These are phyloP conservation scores for Yamadazyma dendronema DNA, from an alignment of 1,139 yeast species.

Conservation along the genomic window DNA sequence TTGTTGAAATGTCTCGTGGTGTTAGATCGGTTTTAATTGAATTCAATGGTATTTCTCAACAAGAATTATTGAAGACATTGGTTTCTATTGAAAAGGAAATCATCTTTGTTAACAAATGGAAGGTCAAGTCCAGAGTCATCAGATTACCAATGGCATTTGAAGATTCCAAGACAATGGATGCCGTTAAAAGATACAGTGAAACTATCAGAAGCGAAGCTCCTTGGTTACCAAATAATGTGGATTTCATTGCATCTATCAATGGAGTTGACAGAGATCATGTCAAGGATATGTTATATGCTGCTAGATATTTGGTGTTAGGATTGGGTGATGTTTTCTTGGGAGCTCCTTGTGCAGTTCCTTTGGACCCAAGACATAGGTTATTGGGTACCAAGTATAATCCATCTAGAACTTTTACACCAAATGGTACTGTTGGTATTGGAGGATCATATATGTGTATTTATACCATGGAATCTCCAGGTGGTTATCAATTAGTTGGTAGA, in stretches of 20 bases:
- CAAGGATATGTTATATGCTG: constrained; percentile 79
- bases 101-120: constrained; percentile 75
- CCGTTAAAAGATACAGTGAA: constrained; percentile 87
- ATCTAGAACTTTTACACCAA: constrained; percentile 91
- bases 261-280: constrained; percentile 76
- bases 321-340: constrained; percentile 97
- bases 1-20: constrained; percentile 95
- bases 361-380: constrained; percentile 92
- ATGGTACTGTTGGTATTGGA: constrained; percentile 96
- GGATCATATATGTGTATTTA: constrained; percentile 98
- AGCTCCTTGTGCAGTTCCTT: constrained; percentile 97
- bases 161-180: constrained; percentile 82
- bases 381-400: constrained; percentile 95
- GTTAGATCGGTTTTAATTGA: constrained; percentile 92
- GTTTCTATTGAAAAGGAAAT: constrained; percentile 75
- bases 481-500: constrained; percentile 94
- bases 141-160: constrained; percentile 96
- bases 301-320: constrained; percentile 88
- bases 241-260: constrained; percentile 86
- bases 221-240: constrained; percentile 97
- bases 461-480: constrained; percentile 98
- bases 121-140: constrained; percentile 76
- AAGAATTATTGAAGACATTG: constrained; percentile 58
- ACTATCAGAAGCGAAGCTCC: constrained; percentile 93
- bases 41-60: constrained; percentile 64